phyloP scores from a whole-genome alignment of 495 filamentous ascomycete genomes.

The Lophiostoma macrostomum region DNA sequence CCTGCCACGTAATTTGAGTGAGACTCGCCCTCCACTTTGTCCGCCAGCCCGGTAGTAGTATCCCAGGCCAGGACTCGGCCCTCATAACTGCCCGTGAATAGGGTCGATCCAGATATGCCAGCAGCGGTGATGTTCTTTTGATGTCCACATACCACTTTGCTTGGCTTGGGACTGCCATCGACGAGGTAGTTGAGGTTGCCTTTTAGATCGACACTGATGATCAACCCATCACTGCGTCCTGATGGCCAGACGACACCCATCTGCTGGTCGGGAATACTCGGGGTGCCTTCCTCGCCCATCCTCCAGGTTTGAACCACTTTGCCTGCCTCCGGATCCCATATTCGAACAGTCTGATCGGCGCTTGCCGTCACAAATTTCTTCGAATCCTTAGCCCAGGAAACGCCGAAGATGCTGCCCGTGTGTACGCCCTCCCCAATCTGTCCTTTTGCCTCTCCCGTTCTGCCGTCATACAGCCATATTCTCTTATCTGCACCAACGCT shows the following conservation, averaged over 20 bases:
- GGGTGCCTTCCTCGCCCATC: conserved; percentile 74
- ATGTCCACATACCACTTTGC: conserved; percentile 79
- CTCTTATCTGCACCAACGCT: conserved; percentile 84
- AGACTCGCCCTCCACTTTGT: conserved; percentile 67
- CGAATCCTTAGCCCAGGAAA: conserved; percentile 88
- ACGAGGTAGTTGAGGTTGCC: conserved; percentile 89
- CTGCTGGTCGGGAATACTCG: conserved; percentile 80
- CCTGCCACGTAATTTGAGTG: conserved; percentile 83
- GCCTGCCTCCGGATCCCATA: conserved; percentile 83
- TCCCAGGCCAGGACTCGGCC: conserved; percentile 84
- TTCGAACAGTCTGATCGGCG: conserved; percentile 85
- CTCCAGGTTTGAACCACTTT: conserved; percentile 77
- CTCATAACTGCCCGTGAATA: conserved; percentile 90
- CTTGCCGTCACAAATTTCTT: conserved; percentile 86
- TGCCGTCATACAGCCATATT: conserved; percentile 94
- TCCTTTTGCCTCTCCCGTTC: conserved; percentile 76
- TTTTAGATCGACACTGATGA: conserved; percentile 82
- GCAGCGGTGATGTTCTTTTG: conserved; percentile 87
- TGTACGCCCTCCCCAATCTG: conserved; percentile 81
- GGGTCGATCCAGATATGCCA: conserved; percentile 52
- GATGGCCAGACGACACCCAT: conserved; percentile 91
- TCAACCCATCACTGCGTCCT: conserved; percentile 74
- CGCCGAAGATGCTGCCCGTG: conserved; percentile 85
- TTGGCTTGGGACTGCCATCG: conserved; percentile 64
- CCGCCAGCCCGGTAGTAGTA: conserved; percentile 60